Evolutionary conservation across 495 filamentous ascomycete genomes (phyloP).

Genomic region (Penicillium subrubescens): DNA sequence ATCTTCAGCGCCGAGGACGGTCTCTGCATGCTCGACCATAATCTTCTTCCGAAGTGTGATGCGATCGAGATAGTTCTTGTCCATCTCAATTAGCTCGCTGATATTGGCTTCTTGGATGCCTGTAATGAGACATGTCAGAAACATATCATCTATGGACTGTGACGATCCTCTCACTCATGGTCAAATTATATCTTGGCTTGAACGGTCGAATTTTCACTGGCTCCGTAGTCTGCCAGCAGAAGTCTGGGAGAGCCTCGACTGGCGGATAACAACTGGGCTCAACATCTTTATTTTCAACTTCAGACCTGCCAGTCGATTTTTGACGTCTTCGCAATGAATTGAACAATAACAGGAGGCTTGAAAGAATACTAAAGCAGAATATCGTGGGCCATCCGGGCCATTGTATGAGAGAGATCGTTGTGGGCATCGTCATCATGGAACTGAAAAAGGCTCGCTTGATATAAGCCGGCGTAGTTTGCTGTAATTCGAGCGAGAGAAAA

Average conservation of each 20-base stretch:
- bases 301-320: not conserved
- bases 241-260: constrained; percentile 55
- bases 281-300: not conserved
- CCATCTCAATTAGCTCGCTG: constrained; percentile 63
- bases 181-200: constrained; percentile 68
- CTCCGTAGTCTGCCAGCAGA: constrained; percentile 56
- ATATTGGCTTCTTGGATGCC: constrained; percentile 37
- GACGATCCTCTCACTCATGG: constrained; percentile 57
- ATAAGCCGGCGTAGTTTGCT: not conserved
- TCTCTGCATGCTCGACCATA: not conserved
- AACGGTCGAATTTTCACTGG: constrained; percentile 65
- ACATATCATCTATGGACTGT: no score
- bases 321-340: not conserved
- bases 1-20: constrained; percentile 23
- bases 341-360: not conserved
- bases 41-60: constrained; percentile 47
- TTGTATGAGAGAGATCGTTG: not conserved
- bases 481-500: no score
- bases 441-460: not conserved
- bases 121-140: not conserved
- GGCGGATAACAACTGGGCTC: constrained; percentile 23
- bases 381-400: constrained; percentile 9
- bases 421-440: not conserved
- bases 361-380: constrained; percentile 9
- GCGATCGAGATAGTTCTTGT: constrained; percentile 61